Evolutionary conservation across 495 filamentous ascomycete genomes (phyloP).

Genomic region (Astrocystis sublimbata): DNA sequence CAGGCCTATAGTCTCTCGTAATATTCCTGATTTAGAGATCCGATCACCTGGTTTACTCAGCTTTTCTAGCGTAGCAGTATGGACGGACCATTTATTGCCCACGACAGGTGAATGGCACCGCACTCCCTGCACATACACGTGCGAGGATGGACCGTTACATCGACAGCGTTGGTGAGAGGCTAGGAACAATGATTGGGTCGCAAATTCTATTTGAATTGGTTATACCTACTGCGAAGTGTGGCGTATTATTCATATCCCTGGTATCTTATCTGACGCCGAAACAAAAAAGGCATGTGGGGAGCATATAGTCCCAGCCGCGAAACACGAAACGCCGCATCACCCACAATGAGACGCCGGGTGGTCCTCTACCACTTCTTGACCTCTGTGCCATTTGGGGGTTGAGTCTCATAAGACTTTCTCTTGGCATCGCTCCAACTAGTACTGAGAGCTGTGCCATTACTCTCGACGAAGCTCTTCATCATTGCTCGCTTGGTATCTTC

Average conservation of each 20-base stretch:
- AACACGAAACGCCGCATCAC: conserved; percentile 9
- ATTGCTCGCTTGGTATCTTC: conserved; percentile 85
- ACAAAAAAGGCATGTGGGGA: neutral
- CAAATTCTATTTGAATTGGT: neutral
- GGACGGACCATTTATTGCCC: conserved; percentile 1
- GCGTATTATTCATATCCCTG: conserved; percentile 11
- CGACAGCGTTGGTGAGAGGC: neutral
- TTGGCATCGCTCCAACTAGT: conserved; percentile 90
- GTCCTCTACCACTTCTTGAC: conserved; percentile 63
- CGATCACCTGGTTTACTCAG: conserved; percentile 24
- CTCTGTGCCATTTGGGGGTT: conserved; percentile 75
- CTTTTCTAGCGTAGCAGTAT: neutral
- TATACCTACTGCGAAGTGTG: neutral
- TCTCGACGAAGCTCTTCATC: conserved; percentile 96
- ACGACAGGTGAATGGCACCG: neutral
- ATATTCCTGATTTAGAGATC: conserved; percentile 21
- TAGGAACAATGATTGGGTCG: no score
- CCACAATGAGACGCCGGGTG: conserved; percentile 14
- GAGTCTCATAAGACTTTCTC: conserved; percentile 67
- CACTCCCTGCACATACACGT: conserved; percentile 16
- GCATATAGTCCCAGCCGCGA: neutral
- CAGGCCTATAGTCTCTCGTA: conserved; percentile 23
- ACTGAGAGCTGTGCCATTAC: conserved; percentile 88
- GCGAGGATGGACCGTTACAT: conserved; percentile 9
- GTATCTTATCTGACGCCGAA: conserved; percentile 9